Conservation (phyloP, 352 stramenopile genomes). For the Aphanomyces invadans region DNA sequence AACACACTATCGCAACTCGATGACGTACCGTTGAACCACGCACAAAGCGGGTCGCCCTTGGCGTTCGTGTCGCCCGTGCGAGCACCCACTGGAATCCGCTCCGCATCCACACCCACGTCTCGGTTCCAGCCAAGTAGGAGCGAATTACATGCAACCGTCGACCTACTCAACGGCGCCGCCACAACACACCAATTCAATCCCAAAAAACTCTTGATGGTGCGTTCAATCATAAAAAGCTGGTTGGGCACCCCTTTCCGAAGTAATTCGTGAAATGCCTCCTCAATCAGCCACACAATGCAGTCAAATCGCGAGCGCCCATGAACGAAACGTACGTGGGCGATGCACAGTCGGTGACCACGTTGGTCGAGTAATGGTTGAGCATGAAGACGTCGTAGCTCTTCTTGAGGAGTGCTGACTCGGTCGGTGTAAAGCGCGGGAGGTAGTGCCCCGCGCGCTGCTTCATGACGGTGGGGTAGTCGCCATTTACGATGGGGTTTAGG, state of each 20-base stretch:
- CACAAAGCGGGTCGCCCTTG: constrained; percentile 37
- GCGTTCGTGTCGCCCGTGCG: constrained; percentile 36
- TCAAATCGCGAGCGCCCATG: no score
- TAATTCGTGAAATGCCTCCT: no score
- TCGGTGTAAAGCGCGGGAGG: constrained; percentile 79
- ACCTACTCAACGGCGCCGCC: constrained; percentile 4
- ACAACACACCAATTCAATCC: no score
- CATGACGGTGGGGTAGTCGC: constrained; percentile 91
- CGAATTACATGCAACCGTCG: constrained; percentile 34
- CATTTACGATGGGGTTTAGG: constrained; percentile 81
- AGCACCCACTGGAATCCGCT: constrained; percentile 47
- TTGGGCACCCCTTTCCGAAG: no score
- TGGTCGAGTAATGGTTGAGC: constrained; percentile 91
- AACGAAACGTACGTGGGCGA: constrained; percentile 20
- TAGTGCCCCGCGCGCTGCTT: constrained; percentile 54
- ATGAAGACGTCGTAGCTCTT: constrained; percentile 91
- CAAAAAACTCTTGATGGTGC: no score
- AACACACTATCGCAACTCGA: no score
- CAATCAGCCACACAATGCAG: no score
- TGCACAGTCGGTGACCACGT: constrained; percentile 45
- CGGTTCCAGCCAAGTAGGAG: constrained; percentile 35
- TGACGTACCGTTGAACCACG: constrained; percentile 34
- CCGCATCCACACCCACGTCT: constrained; percentile 46
- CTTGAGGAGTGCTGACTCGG: constrained; percentile 64
- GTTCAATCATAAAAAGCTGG: no score